Percentiles rank a stretch among this genome's conserved stretches.
Evolutionary conservation across 352 stramenopile genomes (phyloP).

Genomic region (Globisporangium abappressorium): DNA sequence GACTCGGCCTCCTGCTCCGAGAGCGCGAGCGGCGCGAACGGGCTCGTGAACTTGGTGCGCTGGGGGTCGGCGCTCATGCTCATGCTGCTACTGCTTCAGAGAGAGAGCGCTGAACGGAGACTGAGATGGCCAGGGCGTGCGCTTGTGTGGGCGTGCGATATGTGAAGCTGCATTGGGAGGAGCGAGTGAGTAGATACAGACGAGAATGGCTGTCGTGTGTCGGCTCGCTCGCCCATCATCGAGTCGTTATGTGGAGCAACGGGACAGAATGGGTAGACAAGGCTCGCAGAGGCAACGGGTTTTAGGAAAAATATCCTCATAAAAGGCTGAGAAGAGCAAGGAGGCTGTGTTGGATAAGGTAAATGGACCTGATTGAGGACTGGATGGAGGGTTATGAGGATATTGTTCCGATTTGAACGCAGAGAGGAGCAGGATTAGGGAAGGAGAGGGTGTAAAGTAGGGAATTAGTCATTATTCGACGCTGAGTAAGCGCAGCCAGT

Average conservation of each 20-base stretch:
- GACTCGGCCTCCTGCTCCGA: slow-evolving; percentile 4
- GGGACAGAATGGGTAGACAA: background rate
- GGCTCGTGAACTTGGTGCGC: background rate
- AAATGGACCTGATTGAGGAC: background rate
- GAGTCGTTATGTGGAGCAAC: background rate
- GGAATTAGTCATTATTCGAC: background rate
- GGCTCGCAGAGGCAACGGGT: too few relatives aligned
- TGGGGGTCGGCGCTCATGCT: background rate
- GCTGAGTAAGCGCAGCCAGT: background rate
- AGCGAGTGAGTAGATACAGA: background rate
- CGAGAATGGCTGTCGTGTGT: background rate
- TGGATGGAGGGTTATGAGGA: background rate
- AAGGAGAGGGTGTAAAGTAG: background rate
- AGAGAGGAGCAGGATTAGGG: background rate
- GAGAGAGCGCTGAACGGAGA: background rate
- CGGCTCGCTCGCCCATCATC: background rate
- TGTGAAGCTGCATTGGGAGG: background rate
- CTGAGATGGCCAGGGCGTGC: background rate
- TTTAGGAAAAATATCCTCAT: too few relatives aligned
- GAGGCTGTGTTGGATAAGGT: too few relatives aligned
- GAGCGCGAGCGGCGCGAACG: background rate
- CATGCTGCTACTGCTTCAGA: background rate
- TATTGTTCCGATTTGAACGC: background rate
- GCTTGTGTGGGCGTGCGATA: background rate
- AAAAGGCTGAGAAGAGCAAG: too few relatives aligned